Conservation (phyloP, 257 asterid species). For the Hygrophila difformis region DNA sequence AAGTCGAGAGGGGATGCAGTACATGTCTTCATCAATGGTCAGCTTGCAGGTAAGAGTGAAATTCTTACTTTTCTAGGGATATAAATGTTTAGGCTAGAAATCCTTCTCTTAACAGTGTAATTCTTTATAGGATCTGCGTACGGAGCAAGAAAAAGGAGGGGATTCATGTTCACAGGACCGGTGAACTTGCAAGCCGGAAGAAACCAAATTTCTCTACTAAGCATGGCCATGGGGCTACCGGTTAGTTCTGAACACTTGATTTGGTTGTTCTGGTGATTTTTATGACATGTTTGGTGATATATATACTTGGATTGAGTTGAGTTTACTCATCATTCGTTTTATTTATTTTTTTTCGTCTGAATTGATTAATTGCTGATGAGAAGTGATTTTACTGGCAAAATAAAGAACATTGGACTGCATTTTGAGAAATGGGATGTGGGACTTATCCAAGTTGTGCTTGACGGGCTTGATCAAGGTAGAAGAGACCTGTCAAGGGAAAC, state of each 20-base stretch:
- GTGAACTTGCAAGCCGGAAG: slow-evolving; percentile 34
- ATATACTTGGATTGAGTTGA: too few relatives aligned
- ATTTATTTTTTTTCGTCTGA: not conserved
- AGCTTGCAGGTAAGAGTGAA: slow-evolving; percentile 42
- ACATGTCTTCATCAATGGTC: slow-evolving; percentile 47
- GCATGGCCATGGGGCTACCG: slow-evolving; percentile 61
- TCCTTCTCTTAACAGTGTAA: too few relatives aligned
- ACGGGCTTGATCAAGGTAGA: slow-evolving; percentile 47
- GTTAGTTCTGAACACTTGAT: slow-evolving; percentile 27
- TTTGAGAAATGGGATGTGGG: slow-evolving; percentile 52
- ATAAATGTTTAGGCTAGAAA: too few relatives aligned
- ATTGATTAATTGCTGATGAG: slow-evolving; percentile 7
- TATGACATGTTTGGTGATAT: too few relatives aligned
- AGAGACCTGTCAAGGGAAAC: slow-evolving; percentile 44
- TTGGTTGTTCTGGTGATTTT: too few relatives aligned
- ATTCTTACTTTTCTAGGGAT: too few relatives aligned
- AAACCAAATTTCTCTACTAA: slow-evolving; percentile 44
- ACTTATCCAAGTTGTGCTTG: slow-evolving; percentile 37
- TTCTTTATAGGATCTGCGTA: slow-evolving; percentile 43
- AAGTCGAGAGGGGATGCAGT: slow-evolving; percentile 50
- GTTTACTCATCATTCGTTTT: too few relatives aligned
- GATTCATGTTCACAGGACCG: slow-evolving; percentile 33
- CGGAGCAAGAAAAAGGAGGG: slow-evolving; percentile 33
- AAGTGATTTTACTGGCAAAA: not conserved
- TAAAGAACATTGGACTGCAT: slow-evolving; percentile 50